Evolutionary conservation across 148 eudicot genomes (phyloP).

Genomic region (Amaranthus cruentus): DNA sequence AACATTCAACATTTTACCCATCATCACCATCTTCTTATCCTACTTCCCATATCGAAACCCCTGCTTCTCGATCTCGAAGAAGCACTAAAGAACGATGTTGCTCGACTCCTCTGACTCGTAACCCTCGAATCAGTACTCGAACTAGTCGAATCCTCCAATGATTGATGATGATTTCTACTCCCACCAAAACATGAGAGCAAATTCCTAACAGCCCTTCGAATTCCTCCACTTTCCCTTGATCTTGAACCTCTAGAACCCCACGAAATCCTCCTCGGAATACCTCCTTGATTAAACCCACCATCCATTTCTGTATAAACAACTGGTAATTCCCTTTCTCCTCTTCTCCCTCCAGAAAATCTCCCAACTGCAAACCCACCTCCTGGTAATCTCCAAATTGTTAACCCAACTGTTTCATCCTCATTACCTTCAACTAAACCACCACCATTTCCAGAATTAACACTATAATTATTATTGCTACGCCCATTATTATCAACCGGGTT

Average conservation of each 20-base stretch:
- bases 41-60: slow-evolving; percentile 23
- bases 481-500: too few relatives aligned
- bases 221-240: slow-evolving; percentile 49
- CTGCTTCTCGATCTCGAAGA: slow-evolving; percentile 25
- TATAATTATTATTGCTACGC: too few relatives aligned
- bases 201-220: slow-evolving; percentile 45
- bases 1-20: too few relatives aligned
- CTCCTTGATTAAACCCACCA: slow-evolving; percentile 27
- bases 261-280: slow-evolving; percentile 30
- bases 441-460: not conserved
- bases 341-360: slow-evolving; percentile 38
- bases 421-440: slow-evolving; percentile 11
- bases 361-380: slow-evolving; percentile 61
- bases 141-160: slow-evolving; percentile 27
- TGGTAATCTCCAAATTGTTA: slow-evolving; percentile 52
- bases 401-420: slow-evolving; percentile 30
- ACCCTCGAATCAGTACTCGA: slow-evolving; percentile 48
- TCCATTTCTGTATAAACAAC: slow-evolving; percentile 48
- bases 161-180: not conserved
- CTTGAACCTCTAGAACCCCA: slow-evolving; percentile 29
- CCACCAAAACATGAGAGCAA: slow-evolving; percentile 80
- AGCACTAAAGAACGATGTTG: slow-evolving; percentile 25
- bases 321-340: slow-evolving; percentile 35
- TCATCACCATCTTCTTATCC: slow-evolving; percentile 32
- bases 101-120: slow-evolving; percentile 22